Conservation (phyloP, 2,329 filamentous ascomycete genomes). For the Hirsutella minnesotensis region DNA sequence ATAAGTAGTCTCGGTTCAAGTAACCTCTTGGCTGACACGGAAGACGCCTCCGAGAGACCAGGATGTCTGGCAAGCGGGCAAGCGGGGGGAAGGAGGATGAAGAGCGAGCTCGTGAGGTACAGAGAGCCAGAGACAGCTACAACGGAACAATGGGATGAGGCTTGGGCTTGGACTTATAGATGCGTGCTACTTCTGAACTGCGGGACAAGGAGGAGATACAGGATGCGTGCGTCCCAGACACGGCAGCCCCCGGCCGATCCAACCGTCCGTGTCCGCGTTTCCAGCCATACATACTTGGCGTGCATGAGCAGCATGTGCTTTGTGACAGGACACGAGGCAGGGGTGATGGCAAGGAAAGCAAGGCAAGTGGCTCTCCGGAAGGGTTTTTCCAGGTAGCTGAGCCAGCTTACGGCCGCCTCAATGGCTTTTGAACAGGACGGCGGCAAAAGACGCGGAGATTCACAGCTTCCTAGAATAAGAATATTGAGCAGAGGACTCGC, state of each 20-base stretch:
- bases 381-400: neutral
- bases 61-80: neutral
- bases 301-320: slow-evolving; percentile 3
- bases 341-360: neutral
- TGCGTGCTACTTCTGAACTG: slow-evolving; percentile 1
- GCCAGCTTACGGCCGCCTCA: neutral
- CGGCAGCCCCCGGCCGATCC: neutral
- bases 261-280: neutral
- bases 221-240: neutral
- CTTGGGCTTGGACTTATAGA: slow-evolving; percentile 1
- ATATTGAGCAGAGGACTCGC: too few species aligned
- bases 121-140: neutral
- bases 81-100: neutral
- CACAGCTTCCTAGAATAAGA: too few species aligned
- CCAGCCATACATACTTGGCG: slow-evolving; percentile 1
- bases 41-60: neutral
- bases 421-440: too few species aligned
- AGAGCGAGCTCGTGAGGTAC: neutral
- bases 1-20: neutral
- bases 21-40: neutral
- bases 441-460: too few species aligned
- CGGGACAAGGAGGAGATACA: neutral
- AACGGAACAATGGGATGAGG: neutral
- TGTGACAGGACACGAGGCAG: neutral
- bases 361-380: neutral